Conservation (phyloP, 805 yeast species). For the Pichia cabralensis region DNA sequence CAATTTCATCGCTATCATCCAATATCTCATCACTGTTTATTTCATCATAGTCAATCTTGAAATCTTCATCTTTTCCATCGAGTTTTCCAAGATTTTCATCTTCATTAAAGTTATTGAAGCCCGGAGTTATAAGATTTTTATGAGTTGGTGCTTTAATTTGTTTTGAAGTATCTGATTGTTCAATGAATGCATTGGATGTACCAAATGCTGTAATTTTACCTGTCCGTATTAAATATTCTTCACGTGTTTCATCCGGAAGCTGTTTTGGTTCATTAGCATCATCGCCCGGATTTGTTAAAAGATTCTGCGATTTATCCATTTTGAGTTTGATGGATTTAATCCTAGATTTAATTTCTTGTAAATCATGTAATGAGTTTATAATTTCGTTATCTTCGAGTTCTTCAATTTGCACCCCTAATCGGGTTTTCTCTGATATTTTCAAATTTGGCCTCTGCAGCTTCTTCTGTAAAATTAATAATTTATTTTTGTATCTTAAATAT, state of each 20-base stretch:
- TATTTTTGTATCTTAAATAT: slow-evolving; percentile 32
- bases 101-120: slow-evolving; percentile 24
- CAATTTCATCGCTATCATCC: slow-evolving; percentile 11
- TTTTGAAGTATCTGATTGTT: slow-evolving; percentile 17
- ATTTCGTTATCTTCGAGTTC: slow-evolving; percentile 42
- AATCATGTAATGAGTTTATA: slow-evolving; percentile 45
- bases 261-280: slow-evolving; percentile 13
- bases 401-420: slow-evolving; percentile 42
- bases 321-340: slow-evolving; percentile 23
- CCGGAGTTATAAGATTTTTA: slow-evolving; percentile 40
- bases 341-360: slow-evolving; percentile 44
- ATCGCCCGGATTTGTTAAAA: slow-evolving; percentile 3
- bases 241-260: slow-evolving; percentile 65
- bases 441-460: slow-evolving; percentile 43
- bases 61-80: slow-evolving; percentile 10
- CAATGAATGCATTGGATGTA: slow-evolving; percentile 46
- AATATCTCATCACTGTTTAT: slow-evolving; percentile 4
- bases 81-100: slow-evolving; percentile 4
- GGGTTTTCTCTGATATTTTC: slow-evolving; percentile 55
- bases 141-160: slow-evolving; percentile 26
- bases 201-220: slow-evolving; percentile 96
- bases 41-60: slow-evolving; percentile 4
- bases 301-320: no score
- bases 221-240: slow-evolving; percentile 73
- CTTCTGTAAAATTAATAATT: slow-evolving; percentile 37